Conservation (phyloP, 495 filamentous ascomycete genomes). For the Tuber aestivum region DNA sequence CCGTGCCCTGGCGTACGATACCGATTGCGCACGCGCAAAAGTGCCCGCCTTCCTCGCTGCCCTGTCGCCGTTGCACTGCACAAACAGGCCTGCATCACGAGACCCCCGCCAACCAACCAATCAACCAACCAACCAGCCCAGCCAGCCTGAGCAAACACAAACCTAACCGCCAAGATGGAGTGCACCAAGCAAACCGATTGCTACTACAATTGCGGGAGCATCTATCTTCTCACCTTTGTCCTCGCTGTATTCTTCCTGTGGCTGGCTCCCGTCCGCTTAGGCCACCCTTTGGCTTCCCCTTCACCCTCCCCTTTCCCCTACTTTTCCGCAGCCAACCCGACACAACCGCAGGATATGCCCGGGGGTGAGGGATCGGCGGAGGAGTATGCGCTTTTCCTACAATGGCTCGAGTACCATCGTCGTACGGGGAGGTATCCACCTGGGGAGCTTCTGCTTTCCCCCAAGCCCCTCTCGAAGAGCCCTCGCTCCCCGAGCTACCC, state of each 20-base stretch:
- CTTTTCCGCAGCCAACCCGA: not conserved
- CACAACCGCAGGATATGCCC: not conserved
- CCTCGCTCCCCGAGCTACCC: not conserved
- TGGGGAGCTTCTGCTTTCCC: not conserved
- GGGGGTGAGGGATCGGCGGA: not conserved
- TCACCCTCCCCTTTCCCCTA: not conserved
- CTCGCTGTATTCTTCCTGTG: not conserved
- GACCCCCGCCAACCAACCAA: not conserved
- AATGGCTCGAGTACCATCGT: not conserved
- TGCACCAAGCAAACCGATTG: not conserved
- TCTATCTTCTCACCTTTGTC: not conserved
- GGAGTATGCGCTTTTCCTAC: not conserved
- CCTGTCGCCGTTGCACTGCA: not conserved
- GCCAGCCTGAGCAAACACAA: not conserved
- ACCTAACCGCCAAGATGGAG: not conserved
- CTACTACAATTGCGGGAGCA: not conserved
- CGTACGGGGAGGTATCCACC: not conserved
- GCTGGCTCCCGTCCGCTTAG: not conserved
- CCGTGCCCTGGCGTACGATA: not conserved
- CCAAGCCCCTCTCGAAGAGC: not conserved
- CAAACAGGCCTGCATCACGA: not conserved
- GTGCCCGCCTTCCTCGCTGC: not conserved
- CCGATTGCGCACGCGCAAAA: not conserved
- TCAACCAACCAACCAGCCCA: not conserved
- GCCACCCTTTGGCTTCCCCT: not conserved